phyloP scores from a whole-genome alignment of 78 protist genomes.

The Emiliania huxleyi region DNA sequence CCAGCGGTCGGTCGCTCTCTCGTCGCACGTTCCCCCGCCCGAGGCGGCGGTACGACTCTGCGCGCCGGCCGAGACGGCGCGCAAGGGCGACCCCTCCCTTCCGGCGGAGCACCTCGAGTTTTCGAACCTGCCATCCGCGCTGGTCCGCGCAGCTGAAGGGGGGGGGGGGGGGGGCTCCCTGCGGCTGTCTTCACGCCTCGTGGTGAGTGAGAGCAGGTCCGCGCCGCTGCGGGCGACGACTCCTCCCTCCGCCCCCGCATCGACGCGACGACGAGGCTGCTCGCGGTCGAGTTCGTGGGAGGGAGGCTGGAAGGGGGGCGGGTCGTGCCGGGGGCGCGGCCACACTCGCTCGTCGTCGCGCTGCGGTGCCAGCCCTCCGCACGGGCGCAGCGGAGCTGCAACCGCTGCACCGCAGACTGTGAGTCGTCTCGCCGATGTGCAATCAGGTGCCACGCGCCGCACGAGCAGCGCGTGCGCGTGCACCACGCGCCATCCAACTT shows the following conservation, averaged over 20 bases:
- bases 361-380: neutral
- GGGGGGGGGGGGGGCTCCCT: too few relatives aligned
- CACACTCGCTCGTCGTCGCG: too few relatives aligned
- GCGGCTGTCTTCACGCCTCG: too few relatives aligned
- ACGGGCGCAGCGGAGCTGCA: neutral
- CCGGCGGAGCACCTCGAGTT: neutral
- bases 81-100: neutral
- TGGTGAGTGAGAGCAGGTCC: too few relatives aligned
- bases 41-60: neutral
- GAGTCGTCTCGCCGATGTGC: too few relatives aligned
- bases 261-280: neutral
- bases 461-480: neutral
- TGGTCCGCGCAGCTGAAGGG: too few relatives aligned
- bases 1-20: neutral
- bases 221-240: too few relatives aligned
- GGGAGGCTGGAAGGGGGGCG: too few relatives aligned
- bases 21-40: neutral
- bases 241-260: too few relatives aligned
- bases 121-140: too few relatives aligned
- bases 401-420: too few relatives aligned
- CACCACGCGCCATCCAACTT: neutral
- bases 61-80: neutral
- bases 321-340: too few relatives aligned
- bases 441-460: neutral
- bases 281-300: neutral